Evolutionary conservation across 2,329 filamentous ascomycete genomes (phyloP), one percentile per base, ranked within the genome.

Genomic region (Colletotrichum orchidophilum): DNA sequence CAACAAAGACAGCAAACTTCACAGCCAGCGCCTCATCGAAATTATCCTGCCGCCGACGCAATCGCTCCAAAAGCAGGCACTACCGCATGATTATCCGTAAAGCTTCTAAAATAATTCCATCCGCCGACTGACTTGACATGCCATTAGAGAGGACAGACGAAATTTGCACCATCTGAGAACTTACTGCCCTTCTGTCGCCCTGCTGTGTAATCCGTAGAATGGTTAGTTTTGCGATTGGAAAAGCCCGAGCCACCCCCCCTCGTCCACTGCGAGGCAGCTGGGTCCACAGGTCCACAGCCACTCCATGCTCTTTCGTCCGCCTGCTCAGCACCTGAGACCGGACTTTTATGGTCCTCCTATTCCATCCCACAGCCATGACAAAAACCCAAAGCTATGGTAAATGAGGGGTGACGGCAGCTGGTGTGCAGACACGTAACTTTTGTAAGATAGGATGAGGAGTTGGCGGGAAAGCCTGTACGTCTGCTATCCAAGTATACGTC

Each of bases 321-420:
- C 39, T 50, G 57, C 49, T 42, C 46, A 52, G 39, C 24, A 70
- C 63, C 63, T 70, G 68, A 67, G 63, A 70, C 68, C 63, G 68
- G 63, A 70, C 49, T n/a, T 55, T 57, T 67, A 50, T 31, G 68
- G 57, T n/a, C 42, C 33, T 64, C n/a, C 27, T 59, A 11, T 27
- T 42, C 24, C 67, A 57, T 70, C 57, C 39, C 50, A 49, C 50
- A 21, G 67, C 39, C 57, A 70, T 61, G 63, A 67, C 50, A 67
- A 52, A n/a, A 42, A 31, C 50, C 57, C 61, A 33, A n/a, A 27
- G 31, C 35, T 8, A 42, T 46, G 63, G 52, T 46, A 46, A 62
- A 52, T 18, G 21, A 62, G 50, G 60, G 29, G 26, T 42, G 49
- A 42, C 35, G 64, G 63, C 35, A 57, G 63, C 52, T 67, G 50